Base-by-base conservation (phyloP, 2,329 filamentous ascomycete species). In the Ophiocordyceps unilateralis region DNA sequence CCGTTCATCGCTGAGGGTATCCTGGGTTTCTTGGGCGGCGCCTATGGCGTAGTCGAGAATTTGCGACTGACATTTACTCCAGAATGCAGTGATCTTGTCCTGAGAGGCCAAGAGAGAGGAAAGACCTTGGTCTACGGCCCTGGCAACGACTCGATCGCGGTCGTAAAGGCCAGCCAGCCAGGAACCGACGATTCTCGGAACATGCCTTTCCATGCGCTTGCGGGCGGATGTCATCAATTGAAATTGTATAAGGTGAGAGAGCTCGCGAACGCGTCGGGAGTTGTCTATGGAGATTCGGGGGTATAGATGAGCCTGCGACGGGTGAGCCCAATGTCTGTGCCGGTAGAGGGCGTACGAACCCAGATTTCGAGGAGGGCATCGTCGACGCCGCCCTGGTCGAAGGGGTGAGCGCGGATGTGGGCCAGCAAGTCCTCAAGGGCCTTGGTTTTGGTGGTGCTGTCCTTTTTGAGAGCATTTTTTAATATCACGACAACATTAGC, bases 141-240 rank as follows among this genome's bases (percentile, higher is more conserved):
- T 76, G 8, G 82, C 70, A 14, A 87, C 86, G 17, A 71, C 70
- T 44, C 78, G 77, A 55, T 98, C 89, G 50, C 76, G 81, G 58
- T 98, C 91, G 56, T 87, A 93, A 2, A 82, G 74, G 1, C 89
- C 91, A 8, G 84, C 83, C 12, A 96, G 71, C 91, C 93, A 98
- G n/a, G 85, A 72, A 10, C 83, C 87, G 39, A 93, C 78, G 30
- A 93, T 69, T 46, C 74, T 78, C 12, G 85, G 78, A 47, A 98
- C 70, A 51, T 81, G 72, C 48, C 76, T 83, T 48, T 85, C 86
- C 63, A 94, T 84, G 47, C 87, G 77, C 67, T 91, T 93, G 41
- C 86, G 82, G 5, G 72, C 70, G 4, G 73, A 74, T 49, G 70
- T 71, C 53, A 78, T 62, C 12, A 80, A 61, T 50, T 73, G 70